These are phyloP conservation scores for Ascochyta clinopodiicola DNA, from an alignment of 2,329 filamentous ascomycete species.

Conservation along the genomic window DNA sequence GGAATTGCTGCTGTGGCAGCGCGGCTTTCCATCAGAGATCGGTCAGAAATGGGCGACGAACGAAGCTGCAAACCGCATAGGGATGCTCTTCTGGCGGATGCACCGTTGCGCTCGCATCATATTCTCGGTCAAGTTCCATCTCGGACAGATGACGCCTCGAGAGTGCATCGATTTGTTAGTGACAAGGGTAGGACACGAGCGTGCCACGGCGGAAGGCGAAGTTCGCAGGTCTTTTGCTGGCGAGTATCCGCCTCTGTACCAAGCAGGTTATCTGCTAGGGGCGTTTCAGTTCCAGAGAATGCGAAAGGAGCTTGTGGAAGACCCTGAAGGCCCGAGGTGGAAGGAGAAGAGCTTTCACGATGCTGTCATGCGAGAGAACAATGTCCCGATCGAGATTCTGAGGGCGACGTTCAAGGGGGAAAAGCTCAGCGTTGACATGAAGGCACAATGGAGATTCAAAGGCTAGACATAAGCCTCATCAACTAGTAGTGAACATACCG, in stretches of 20 bases:
- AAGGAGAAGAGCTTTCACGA: slow-evolving; percentile 65
- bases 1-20: slow-evolving; percentile 64
- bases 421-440: slow-evolving; percentile 53
- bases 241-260: slow-evolving; percentile 64
- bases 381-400: slow-evolving; percentile 63
- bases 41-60: slow-evolving; percentile 57
- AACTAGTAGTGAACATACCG: background rate
- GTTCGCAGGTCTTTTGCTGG: slow-evolving; percentile 64
- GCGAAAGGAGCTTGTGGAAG: slow-evolving; percentile 55
- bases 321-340: slow-evolving; percentile 43
- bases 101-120: slow-evolving; percentile 66
- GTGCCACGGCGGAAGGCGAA: slow-evolving; percentile 66
- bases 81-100: slow-evolving; percentile 68
- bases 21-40: slow-evolving; percentile 2
- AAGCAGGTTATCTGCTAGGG: slow-evolving; percentile 66
- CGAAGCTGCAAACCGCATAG: slow-evolving; percentile 60
- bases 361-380: slow-evolving; percentile 57
- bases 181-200: slow-evolving; percentile 64
- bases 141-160: slow-evolving; percentile 60
- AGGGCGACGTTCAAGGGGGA: slow-evolving; percentile 56
- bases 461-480: background rate
- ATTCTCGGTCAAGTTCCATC: slow-evolving; percentile 65
- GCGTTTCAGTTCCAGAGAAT: slow-evolving; percentile 63
- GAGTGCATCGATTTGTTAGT: slow-evolving; percentile 66
- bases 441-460: slow-evolving; percentile 56